Evolutionary conservation across 2,329 filamentous ascomycete species (phyloP), one percentile per base, ranked within the genome.

Genomic region (Penicillium oxalicum): DNA sequence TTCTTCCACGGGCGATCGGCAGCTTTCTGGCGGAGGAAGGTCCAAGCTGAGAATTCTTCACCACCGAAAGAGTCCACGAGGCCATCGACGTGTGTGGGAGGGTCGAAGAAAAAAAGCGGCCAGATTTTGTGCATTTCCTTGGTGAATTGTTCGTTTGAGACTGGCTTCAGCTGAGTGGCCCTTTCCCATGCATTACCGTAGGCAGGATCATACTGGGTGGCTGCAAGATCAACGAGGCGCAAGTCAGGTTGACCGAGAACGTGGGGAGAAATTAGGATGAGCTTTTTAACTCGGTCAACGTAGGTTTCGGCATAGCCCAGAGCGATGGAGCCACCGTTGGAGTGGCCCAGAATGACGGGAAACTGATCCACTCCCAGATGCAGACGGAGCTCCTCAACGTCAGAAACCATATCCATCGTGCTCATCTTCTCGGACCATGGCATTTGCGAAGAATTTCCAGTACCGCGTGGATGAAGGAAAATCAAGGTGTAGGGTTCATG

Each of bases 381-480:
- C 7, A 32, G 25, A 25, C 62, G 61, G 9, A 64, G 56, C 4
- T 53, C 47, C 32, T 65, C 61, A 7, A 65, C 51, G 38, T 64
- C 62, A 4, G 40, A 47, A 7, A 51, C 54, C 56, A 58, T 55
- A 45, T 58, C 45, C 47, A 58, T 57, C 8, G 41, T 51, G 38
- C 51, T 51, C 61, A 65, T 63, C 18, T 47, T 9, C 4, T 37
- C n/a, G 4, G 32, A 11, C 32, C 49, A 27, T 7, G 11, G 5
- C 1, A 59, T 55, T 6, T 47, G 41, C 1, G 52, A 51, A 6
- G 58, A 61, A 1, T 48, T 43, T n/a, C 43, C 52, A 37, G 62
- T 61, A 5, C 62, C 62, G 8, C 62, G 61, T 0, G 61, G 61
- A 35, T 61, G 56, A 39, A 59, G 58, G 49, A 58, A 61, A 34